phyloP scores from a whole-genome alignment of 1,284 basidiomycete species.

The Tetrapyrgos nigripes region DNA sequence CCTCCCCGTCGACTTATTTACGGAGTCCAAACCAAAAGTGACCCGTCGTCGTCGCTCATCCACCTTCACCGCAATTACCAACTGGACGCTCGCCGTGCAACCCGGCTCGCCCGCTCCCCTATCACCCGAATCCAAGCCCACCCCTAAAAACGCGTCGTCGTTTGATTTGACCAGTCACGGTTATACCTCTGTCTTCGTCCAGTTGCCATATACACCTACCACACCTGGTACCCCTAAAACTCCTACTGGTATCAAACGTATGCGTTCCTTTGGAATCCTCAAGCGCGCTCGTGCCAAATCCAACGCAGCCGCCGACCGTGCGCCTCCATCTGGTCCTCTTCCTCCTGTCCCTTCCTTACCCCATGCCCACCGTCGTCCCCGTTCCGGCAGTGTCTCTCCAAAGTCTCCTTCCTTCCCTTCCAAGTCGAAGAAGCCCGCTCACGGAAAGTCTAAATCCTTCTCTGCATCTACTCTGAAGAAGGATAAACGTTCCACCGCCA shows the following conservation, averaged over 20 bases:
- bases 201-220: constrained; percentile 57
- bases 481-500: constrained; percentile 40
- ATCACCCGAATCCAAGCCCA: constrained; percentile 42
- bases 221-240: constrained; percentile 35
- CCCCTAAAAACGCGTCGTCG: constrained; percentile 39
- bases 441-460: constrained; percentile 8
- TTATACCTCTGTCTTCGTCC: constrained; percentile 69
- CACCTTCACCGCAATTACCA: constrained; percentile 48
- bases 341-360: background rate
- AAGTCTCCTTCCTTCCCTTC: constrained; percentile 4
- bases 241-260: constrained; percentile 36
- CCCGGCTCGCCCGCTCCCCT: constrained; percentile 69
- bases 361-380: constrained; percentile 21
- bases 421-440: constrained; percentile 3
- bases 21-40: background rate
- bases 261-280: constrained; percentile 54
- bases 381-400: constrained; percentile 1
- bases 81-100: constrained; percentile 67
- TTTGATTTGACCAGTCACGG: constrained; percentile 63
- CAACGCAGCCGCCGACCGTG: constrained; percentile 25
- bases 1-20: constrained; percentile 3
- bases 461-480: constrained; percentile 47
- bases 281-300: constrained; percentile 40
- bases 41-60: constrained; percentile 38
- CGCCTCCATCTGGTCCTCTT: constrained; percentile 19